These are phyloP conservation scores for Porodaedalea pini DNA, from an alignment of 1,284 basidiomycete genomes.

Conservation along the genomic window DNA sequence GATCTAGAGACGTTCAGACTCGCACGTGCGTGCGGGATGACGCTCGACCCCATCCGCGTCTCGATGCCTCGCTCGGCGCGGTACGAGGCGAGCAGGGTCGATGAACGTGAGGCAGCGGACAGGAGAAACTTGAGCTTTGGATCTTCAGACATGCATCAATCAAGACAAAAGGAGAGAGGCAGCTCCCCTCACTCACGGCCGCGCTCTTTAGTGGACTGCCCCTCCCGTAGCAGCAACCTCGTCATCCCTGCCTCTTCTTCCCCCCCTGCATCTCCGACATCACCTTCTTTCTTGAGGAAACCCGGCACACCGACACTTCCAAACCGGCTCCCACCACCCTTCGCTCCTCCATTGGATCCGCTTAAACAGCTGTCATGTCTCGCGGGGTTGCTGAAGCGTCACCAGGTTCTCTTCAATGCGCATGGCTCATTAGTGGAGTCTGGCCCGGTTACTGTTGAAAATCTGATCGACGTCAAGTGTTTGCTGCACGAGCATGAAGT, in stretches of 20 bases:
- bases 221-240: background rate
- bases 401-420: background rate
- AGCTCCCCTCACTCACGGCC: background rate
- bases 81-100: background rate
- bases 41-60: constrained; percentile 1
- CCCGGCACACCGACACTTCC: background rate
- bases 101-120: background rate
- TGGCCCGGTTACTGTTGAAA: background rate
- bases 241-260: background rate
- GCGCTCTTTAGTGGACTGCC: background rate
- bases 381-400: background rate
- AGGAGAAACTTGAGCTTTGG: no score
- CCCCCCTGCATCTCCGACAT: background rate
- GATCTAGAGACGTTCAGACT: constrained; percentile 10
- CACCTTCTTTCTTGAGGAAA: background rate
- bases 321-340: background rate
- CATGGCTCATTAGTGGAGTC: background rate
- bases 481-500: constrained; percentile 1
- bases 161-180: background rate
- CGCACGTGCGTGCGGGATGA: constrained; percentile 15
- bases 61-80: background rate
- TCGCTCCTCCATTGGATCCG: background rate
- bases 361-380: background rate
- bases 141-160: no score
- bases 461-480: constrained; percentile 4